Evolutionary conservation across 140 eudicot species (phyloP).

Genomic region (Ambrosia hybrid): DNA sequence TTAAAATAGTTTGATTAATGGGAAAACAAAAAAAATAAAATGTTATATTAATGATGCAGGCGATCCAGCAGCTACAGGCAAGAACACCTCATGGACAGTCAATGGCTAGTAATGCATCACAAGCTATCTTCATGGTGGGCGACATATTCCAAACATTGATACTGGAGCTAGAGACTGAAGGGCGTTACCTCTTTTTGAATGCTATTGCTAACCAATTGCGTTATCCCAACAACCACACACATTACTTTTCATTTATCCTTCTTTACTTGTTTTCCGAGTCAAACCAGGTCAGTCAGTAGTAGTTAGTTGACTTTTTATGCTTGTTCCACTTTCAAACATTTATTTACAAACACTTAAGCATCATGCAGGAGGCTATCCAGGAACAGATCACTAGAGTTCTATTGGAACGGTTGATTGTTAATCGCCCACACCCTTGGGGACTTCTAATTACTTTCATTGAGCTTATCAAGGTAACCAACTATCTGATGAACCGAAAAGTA

Average conservation of each 20-base stretch:
- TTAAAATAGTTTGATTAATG: neutral
- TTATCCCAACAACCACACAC: constrained; percentile 96
- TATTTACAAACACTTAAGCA: neutral
- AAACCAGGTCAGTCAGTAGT: constrained; percentile 53
- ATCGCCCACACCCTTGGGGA: constrained; percentile 97
- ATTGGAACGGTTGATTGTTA: constrained; percentile 81
- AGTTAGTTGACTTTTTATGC: neutral
- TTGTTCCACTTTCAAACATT: neutral
- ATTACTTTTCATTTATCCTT: constrained; percentile 86
- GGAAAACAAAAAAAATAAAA: neutral
- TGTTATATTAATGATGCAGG: constrained; percentile 38
- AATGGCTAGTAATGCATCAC: constrained; percentile 49
- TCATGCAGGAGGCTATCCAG: constrained; percentile 78
- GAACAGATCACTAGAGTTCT: constrained; percentile 94
- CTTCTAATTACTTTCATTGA: constrained; percentile 84
- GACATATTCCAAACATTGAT: constrained; percentile 82
- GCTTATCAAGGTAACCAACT: constrained; percentile 67
- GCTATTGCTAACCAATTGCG: constrained; percentile 97
- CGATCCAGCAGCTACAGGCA: constrained; percentile 83
- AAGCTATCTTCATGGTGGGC: constrained; percentile 54
- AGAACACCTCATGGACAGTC: constrained; percentile 67
- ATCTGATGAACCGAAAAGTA: no score
- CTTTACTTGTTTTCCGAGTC: constrained; percentile 82
- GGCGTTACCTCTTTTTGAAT: constrained; percentile 87
- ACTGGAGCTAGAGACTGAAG: constrained; percentile 85